Base-by-base conservation (phyloP, 2,329 filamentous ascomycete species). In the Knufia petricola region DNA sequence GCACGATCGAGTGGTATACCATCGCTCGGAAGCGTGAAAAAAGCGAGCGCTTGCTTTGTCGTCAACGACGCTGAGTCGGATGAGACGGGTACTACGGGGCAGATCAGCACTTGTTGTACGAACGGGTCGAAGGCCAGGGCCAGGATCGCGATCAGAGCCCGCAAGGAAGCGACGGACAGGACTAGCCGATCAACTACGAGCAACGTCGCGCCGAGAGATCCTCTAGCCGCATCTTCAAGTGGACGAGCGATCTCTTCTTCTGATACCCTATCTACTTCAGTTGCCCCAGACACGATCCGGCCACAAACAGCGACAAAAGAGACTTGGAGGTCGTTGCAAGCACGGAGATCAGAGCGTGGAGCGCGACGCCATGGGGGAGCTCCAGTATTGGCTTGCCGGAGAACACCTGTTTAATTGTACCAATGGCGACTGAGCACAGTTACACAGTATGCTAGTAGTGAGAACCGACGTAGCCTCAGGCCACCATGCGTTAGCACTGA, bases 151-250 rank as follows among this genome's bases (percentile, higher is more conserved):
- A 63, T 41, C 1, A 54, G n/a, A 2, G 60, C 61, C 3, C 59
- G 61, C 2, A 58, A 12, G 20, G 50, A 44, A 17, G 53, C 56
- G 10, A 61, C 42, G n/a, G 53, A 26, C 3, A 46, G 30, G 8
- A 52, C 49, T 1, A 30, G 52, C 1, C 52, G 34, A 3, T 41
- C 54, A 56, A 53, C 58, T 4, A 63, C 39, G 4, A 61, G 48
- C n/a, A 55, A 23, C 3, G 59, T 21, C 9, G 61, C 43, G 1
- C 61, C 62, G 53, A 57, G 58, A 7, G 61, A 54, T 7, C 62
- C 61, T 32, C 59, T 48, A 24, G 59, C 62, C 4, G 60, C 62
- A 38, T 59, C 49, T 9, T 64, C 63, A 63, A 44, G 8, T 62
- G 31, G 1, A 52, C 49, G 2, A 63, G 52, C 10, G 53, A 51